phyloP scores from a whole-genome alignment of 2,329 filamentous ascomycete species.

The Xylaria sp. region DNA sequence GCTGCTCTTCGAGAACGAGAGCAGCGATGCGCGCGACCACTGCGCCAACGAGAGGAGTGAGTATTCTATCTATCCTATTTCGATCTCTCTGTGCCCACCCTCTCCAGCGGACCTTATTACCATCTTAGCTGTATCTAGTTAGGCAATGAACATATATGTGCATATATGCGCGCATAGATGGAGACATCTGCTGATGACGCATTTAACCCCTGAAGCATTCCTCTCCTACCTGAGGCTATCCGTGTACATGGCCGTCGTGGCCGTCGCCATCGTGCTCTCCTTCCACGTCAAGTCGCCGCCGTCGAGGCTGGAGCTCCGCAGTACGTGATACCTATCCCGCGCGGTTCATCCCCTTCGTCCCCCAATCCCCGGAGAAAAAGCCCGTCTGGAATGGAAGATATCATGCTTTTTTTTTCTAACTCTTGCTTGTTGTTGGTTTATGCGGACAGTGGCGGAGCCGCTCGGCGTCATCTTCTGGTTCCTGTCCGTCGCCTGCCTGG shows the following conservation, averaged over 20 bases:
- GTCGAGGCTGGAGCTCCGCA: slow-evolving; percentile 68
- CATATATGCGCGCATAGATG: background rate
- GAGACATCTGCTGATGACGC: background rate
- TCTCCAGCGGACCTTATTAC: slow-evolving; percentile 1
- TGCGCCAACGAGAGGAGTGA: slow-evolving; percentile 76
- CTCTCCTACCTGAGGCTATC: slow-evolving; percentile 88
- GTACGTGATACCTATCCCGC: background rate
- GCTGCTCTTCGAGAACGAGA: slow-evolving; percentile 73
- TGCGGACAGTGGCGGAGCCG: slow-evolving; percentile 72
- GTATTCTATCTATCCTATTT: slow-evolving; percentile 21
- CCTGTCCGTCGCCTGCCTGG: slow-evolving; percentile 75
- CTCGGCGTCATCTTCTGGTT: slow-evolving; percentile 89
- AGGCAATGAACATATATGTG: background rate
- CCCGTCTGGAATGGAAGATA: too few relatives aligned
- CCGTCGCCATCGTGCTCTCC: slow-evolving; percentile 86
- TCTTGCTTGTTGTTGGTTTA: background rate
- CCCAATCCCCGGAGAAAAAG: too few relatives aligned
- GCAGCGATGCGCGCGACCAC: slow-evolving; percentile 75
- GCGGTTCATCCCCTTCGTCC: background rate
- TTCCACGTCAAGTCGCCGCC: slow-evolving; percentile 85
- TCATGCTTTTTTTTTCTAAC: too few relatives aligned
- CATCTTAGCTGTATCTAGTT: background rate
- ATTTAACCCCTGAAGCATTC: slow-evolving; percentile 56
- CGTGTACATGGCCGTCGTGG: slow-evolving; percentile 88
- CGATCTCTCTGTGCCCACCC: too few relatives aligned